Conservation (phyloP, 768 basidiomycete genomes). For the Tephrocybe sp. region DNA sequence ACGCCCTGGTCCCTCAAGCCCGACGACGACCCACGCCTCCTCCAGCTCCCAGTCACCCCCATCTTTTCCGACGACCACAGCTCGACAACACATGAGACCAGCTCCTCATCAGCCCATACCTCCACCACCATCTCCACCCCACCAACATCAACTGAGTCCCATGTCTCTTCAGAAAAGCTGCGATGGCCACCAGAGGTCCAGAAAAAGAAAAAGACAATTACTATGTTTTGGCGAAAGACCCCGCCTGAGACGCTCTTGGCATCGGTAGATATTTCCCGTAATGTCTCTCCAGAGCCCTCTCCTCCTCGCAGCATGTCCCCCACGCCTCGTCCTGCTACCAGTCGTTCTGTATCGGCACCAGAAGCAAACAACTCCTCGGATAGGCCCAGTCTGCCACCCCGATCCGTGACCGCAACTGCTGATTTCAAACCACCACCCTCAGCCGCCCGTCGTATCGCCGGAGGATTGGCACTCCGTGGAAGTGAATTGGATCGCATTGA, state of each 20-base stretch:
- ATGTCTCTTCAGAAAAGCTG: slow-evolving; percentile 3
- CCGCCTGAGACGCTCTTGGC: slow-evolving; percentile 15
- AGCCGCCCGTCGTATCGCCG: slow-evolving; percentile 16
- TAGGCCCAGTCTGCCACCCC: slow-evolving; percentile 22
- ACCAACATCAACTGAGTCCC: slow-evolving; percentile 15
- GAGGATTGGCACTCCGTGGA: slow-evolving; percentile 13
- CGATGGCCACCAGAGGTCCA: slow-evolving; percentile 16
- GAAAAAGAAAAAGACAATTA: slow-evolving; percentile 16
- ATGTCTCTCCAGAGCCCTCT: slow-evolving; percentile 8
- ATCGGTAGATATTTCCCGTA: slow-evolving; percentile 10
- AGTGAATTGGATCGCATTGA: slow-evolving; percentile 69
- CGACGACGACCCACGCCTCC: slow-evolving; percentile 24
- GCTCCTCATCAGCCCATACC: slow-evolving; percentile 17
- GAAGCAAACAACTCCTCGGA: slow-evolving; percentile 11
- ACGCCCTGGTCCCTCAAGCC: slow-evolving; percentile 24
- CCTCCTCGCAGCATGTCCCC: slow-evolving; percentile 7
- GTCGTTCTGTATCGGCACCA: slow-evolving; percentile 18
- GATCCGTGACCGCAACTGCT: slow-evolving; percentile 23
- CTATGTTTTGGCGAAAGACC: slow-evolving; percentile 21
- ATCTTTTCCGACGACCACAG: slow-evolving; percentile 20
- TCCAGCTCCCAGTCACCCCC: slow-evolving; percentile 32
- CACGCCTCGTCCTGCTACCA: slow-evolving; percentile 15
- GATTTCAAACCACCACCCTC: slow-evolving; percentile 19
- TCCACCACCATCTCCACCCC: slow-evolving; percentile 20
- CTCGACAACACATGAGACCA: slow-evolving; percentile 12